Conservation (phyloP, 768 basidiomycete genomes). For the Mycena alexandri region DNA sequence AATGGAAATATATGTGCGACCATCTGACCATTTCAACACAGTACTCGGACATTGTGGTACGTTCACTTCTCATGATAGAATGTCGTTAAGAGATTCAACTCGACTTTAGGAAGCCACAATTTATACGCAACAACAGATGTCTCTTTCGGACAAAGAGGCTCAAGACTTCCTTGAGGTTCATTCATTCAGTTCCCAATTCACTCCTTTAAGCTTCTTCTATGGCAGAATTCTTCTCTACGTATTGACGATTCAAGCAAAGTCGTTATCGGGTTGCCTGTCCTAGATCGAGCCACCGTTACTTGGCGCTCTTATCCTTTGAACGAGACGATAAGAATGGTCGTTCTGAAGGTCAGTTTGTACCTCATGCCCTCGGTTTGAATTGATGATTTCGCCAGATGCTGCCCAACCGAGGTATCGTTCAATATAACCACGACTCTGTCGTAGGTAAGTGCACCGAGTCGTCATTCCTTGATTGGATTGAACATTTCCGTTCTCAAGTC, state of each 20-base stretch:
- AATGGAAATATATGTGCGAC: neutral
- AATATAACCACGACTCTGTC: constrained; percentile 41
- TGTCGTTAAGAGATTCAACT: neutral
- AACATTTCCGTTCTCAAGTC: constrained; percentile 24
- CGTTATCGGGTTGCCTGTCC: constrained; percentile 59
- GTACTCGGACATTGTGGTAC: constrained; percentile 58
- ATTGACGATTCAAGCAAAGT: constrained; percentile 56
- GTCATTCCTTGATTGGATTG: constrained; percentile 19
- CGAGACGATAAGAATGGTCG: constrained; percentile 52
- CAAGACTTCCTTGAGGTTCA: constrained; percentile 63
- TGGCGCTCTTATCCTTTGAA: constrained; percentile 59
- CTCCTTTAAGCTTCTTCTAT: neutral
- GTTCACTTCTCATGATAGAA: neutral
- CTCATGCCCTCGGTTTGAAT: neutral
- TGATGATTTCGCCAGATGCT: constrained; percentile 50
- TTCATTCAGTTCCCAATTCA: constrained; percentile 2
- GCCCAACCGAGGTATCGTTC: constrained; percentile 53
- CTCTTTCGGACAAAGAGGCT: constrained; percentile 52
- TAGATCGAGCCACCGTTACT: constrained; percentile 50
- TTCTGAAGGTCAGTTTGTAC: constrained; percentile 49
- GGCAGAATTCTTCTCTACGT: constrained; percentile 57
- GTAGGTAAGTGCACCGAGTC: constrained; percentile 14
- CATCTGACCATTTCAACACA: constrained; percentile 30
- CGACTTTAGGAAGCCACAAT: constrained; percentile 55
- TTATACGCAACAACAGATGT: constrained; percentile 58